phyloP scores from a whole-genome alignment of 768 basidiomycete species.

The Boletus edulis region DNA sequence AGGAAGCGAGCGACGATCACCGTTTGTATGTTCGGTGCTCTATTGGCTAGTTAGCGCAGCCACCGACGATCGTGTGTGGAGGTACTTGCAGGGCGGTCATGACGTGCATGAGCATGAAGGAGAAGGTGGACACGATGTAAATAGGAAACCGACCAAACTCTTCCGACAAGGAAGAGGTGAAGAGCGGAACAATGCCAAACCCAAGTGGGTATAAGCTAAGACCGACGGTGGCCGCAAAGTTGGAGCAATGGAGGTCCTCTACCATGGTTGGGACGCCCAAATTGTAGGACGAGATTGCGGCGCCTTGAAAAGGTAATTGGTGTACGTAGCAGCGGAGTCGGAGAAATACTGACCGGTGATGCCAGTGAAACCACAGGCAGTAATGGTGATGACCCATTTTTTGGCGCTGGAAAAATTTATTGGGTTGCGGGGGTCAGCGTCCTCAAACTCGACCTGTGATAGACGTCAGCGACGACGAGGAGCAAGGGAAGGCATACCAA shows the following conservation, averaged over 20 bases:
- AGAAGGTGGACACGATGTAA: constrained; percentile 49
- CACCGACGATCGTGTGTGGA: background rate
- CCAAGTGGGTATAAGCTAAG: constrained; percentile 56
- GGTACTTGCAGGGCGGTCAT: constrained; percentile 30
- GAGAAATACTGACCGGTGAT: constrained; percentile 26
- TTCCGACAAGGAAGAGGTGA: constrained; percentile 70
- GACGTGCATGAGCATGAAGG: constrained; percentile 52
- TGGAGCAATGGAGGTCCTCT: constrained; percentile 40
- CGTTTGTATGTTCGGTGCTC: constrained; percentile 49
- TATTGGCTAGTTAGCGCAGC: constrained; percentile 14
- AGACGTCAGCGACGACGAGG: constrained; percentile 1
- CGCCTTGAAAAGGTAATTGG: constrained; percentile 35
- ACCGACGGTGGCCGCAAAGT: constrained; percentile 46
- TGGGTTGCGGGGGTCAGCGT: constrained; percentile 40
- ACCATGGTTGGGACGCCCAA: constrained; percentile 60
- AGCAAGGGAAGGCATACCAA: constrained; percentile 7
- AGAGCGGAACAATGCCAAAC: constrained; percentile 60
- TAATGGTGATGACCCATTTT: constrained; percentile 43
- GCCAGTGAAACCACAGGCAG: constrained; percentile 33
- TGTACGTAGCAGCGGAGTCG: background rate
- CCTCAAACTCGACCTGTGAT: constrained; percentile 39
- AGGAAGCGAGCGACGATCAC: constrained; percentile 68
- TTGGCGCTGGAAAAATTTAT: constrained; percentile 33
- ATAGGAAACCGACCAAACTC: constrained; percentile 67
- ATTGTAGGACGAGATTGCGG: constrained; percentile 49